A percentile compares a stretch with the other conserved stretches of the same genome.
Evolutionary conservation across 2,329 filamentous ascomycete genomes (phyloP).

Genomic region (Aureobasidium zeae): DNA sequence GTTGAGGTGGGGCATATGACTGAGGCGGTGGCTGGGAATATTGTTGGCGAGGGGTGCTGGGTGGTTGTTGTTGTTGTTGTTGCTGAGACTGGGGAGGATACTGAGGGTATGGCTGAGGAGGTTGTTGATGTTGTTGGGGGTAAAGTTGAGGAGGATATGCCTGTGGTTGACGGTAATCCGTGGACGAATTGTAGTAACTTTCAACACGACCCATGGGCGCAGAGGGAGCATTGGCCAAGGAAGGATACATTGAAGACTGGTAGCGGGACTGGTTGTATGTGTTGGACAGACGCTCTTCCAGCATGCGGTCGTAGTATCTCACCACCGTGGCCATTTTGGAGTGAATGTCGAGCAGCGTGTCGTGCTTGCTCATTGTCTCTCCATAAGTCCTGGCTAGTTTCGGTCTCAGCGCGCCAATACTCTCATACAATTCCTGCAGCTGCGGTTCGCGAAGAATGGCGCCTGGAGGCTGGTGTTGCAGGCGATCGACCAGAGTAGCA

Average conservation of each 20-base stretch:
- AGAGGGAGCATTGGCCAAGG: slow-evolving; percentile 48
- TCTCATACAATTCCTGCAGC: slow-evolving; percentile 96
- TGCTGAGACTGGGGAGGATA: slow-evolving; percentile 20
- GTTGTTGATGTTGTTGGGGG: slow-evolving; percentile 29
- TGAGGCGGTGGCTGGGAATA: slow-evolving; percentile 26
- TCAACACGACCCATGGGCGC: slow-evolving; percentile 51
- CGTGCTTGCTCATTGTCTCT: slow-evolving; percentile 99
- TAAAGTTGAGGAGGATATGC: slow-evolving; percentile 45
- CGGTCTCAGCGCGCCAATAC: slow-evolving; percentile 83
- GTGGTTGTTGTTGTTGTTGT: no score
- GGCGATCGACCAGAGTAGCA: slow-evolving; percentile 80
- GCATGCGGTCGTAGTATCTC: slow-evolving; percentile 94
- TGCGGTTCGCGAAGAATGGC: slow-evolving; percentile 95
- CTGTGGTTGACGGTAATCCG: slow-evolving; percentile 41
- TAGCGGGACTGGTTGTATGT: slow-evolving; percentile 71
- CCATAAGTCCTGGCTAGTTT: slow-evolving; percentile 94
- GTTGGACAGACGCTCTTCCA: slow-evolving; percentile 87
- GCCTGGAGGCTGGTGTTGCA: slow-evolving; percentile 90
- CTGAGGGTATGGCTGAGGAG: slow-evolving; percentile 30
- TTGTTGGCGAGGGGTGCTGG: no score
- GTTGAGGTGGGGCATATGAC: no score
- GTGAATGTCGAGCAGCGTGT: slow-evolving; percentile 87
- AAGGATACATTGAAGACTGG: slow-evolving; percentile 59
- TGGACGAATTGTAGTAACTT: slow-evolving; percentile 69
- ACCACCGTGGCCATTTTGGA: slow-evolving; percentile 94